phyloP scores from a whole-genome alignment of 2,329 filamentous ascomycete genomes.

The Monosporascus sp. region DNA sequence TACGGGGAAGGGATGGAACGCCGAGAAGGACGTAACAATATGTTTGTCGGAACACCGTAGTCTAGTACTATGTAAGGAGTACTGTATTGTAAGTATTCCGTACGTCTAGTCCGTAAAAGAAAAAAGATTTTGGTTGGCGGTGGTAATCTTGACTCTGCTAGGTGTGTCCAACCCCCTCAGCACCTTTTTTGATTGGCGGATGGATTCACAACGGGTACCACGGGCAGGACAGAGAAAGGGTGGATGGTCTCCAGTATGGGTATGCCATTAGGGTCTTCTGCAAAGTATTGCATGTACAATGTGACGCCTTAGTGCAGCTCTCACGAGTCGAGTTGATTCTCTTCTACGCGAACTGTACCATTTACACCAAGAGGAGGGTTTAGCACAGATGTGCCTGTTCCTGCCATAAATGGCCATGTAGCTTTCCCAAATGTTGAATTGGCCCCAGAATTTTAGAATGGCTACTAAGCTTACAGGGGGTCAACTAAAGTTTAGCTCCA shows the following conservation, averaged over 20 bases:
- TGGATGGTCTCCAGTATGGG: not conserved
- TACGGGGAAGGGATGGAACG: not conserved
- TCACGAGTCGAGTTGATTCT: no score
- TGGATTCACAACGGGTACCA: no score
- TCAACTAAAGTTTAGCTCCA: not conserved
- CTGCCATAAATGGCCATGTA: constrained; percentile 6
- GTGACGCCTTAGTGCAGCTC: no score
- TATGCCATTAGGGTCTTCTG: not conserved
- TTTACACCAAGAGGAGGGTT: not conserved
- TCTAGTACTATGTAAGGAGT: not conserved
- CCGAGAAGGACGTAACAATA: not conserved
- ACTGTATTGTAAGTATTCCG: not conserved
- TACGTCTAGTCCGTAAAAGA: not conserved
- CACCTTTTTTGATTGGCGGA: not conserved
- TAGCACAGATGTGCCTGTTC: not conserved
- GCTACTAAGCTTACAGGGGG: not conserved
- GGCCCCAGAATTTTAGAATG: constrained; percentile 7
- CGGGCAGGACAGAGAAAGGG: not conserved
- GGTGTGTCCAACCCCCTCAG: not conserved
- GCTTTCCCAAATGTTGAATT: constrained; percentile 29
- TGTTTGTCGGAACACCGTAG: not conserved
- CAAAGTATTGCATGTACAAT: not conserved
- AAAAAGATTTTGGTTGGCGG: not conserved
- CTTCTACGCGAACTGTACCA: no score
- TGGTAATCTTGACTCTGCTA: not conserved